A percentile compares a stretch with the other conserved stretches of the same genome.
phyloP scores from a whole-genome alignment of 1,284 basidiomycete genomes.

The Apiotrichum gamsii region DNA sequence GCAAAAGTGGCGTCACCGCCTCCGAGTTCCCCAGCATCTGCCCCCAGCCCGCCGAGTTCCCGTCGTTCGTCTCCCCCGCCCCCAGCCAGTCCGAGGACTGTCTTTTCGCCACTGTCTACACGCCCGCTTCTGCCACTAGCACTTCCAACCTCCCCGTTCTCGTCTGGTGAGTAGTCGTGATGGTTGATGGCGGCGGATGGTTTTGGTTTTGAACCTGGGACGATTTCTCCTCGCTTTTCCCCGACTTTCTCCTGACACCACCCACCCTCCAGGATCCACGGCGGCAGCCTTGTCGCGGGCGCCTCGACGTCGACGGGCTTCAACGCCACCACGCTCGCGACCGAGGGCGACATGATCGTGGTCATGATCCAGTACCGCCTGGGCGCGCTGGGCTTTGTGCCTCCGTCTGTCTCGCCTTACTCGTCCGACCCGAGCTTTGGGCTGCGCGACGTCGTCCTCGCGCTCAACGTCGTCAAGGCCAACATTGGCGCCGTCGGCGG shows the following conservation, averaged over 20 bases:
- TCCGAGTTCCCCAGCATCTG: slow-evolving; percentile 61
- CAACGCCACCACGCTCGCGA: slow-evolving; percentile 69
- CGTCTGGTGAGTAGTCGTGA: slow-evolving; percentile 58
- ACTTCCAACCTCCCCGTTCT: slow-evolving; percentile 51
- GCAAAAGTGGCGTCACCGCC: slow-evolving; percentile 48
- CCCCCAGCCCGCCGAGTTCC: slow-evolving; percentile 52
- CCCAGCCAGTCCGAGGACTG: slow-evolving; percentile 59
- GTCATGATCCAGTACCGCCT: slow-evolving; percentile 68
- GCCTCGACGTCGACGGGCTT: slow-evolving; percentile 64
- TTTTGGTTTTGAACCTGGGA: too few species aligned
- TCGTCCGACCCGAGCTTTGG: slow-evolving; percentile 63
- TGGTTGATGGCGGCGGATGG: too few species aligned
- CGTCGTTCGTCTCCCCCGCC: slow-evolving; percentile 45
- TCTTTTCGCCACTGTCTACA: slow-evolving; percentile 65
- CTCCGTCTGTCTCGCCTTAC: slow-evolving; percentile 48
- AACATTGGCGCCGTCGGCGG: slow-evolving; percentile 62
- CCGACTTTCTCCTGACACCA: too few species aligned
- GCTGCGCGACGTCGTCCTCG: slow-evolving; percentile 63
- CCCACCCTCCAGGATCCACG: slow-evolving; percentile 62
- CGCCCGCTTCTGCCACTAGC: slow-evolving; percentile 51
- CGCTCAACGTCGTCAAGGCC: slow-evolving; percentile 59
- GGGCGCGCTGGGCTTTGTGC: slow-evolving; percentile 68
- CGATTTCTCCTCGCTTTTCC: too few species aligned
- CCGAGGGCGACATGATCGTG: slow-evolving; percentile 69
- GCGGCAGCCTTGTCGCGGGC: slow-evolving; percentile 75